These are phyloP conservation scores for Rhizopogon sp. DNA, from an alignment of 768 basidiomycete genomes.

Conservation along the genomic window DNA sequence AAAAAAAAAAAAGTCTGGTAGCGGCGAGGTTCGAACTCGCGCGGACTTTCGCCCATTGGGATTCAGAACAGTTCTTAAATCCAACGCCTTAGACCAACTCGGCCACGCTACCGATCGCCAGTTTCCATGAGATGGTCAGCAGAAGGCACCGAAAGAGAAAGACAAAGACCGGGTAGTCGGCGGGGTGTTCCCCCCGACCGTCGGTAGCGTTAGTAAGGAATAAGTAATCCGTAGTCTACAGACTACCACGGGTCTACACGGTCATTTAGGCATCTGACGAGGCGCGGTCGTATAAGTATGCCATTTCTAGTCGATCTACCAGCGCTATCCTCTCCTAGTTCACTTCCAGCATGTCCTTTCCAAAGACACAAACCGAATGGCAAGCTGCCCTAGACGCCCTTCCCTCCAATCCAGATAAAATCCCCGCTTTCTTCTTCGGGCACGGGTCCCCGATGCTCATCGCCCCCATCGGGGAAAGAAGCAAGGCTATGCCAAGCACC, in stretches of 20 bases:
- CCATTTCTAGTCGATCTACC: too few species aligned
- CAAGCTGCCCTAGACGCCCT: slow-evolving; percentile 47
- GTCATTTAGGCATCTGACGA: too few species aligned
- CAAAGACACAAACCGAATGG: slow-evolving; percentile 43
- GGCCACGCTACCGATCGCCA: slow-evolving; percentile 61
- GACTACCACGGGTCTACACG: too few species aligned
- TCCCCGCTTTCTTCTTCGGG: slow-evolving; percentile 74
- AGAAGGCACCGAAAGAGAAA: too few species aligned
- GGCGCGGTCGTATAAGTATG: too few species aligned
- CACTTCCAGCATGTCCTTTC: slow-evolving; percentile 2
- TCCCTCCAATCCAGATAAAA: slow-evolving; percentile 51
- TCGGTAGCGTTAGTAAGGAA: too few species aligned
- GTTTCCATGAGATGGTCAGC: neutral
- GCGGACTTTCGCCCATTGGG: slow-evolving; percentile 81
- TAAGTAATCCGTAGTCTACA: too few species aligned
- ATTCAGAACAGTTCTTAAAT: slow-evolving; percentile 69
- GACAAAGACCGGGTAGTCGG: too few species aligned
- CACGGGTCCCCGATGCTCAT: slow-evolving; percentile 57
- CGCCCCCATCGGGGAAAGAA: neutral
- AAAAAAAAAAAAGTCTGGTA: slow-evolving; percentile 41
- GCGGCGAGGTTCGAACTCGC: slow-evolving; percentile 92
- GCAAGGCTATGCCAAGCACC: slow-evolving; percentile 7
- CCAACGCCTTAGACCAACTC: slow-evolving; percentile 91
- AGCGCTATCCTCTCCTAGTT: neutral
- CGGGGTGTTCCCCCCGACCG: too few species aligned